Evolutionary conservation across 345 rosid genomes (phyloP).

Genomic region (Linum trigynum): DNA sequence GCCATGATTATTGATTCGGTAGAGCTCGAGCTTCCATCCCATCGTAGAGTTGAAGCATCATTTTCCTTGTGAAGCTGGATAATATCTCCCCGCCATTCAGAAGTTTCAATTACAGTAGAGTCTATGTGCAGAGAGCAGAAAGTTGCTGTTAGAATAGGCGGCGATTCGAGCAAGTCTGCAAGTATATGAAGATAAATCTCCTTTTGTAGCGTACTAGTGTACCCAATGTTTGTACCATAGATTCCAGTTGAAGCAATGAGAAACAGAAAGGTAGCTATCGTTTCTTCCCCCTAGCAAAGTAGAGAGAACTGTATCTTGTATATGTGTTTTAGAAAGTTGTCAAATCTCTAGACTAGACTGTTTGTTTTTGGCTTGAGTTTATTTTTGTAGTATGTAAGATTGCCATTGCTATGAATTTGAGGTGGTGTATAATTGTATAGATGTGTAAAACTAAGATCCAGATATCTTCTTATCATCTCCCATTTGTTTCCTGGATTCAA

Average conservation of each 20-base stretch:
- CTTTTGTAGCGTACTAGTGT: constrained; percentile 1
- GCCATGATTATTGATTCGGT: constrained; percentile 15
- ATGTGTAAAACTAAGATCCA: no score
- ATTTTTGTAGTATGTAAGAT: no score
- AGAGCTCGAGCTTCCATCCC: constrained; percentile 14
- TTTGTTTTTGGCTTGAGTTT: neutral
- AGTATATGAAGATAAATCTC: neutral
- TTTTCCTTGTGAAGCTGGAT: constrained; percentile 9
- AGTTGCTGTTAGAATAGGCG: constrained; percentile 7
- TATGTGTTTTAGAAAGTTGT: constrained; percentile 17
- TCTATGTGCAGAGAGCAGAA: constrained; percentile 20
- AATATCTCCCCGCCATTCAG: constrained; percentile 15
- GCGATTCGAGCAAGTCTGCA: constrained; percentile 12
- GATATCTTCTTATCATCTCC: no score
- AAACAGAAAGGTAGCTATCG: constrained; percentile 1
- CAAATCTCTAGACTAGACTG: neutral
- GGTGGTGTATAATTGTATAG: no score
- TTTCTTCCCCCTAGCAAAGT: constrained; percentile 5
- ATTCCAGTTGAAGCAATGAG: constrained; percentile 17
- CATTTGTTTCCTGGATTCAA: no score
- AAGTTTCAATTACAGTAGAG: neutral
- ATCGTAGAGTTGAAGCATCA: constrained; percentile 1
- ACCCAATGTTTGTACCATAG: constrained; percentile 3
- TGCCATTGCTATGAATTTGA: no score
- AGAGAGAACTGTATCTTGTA: constrained; percentile 20